phyloP scores from a whole-genome alignment of 1,284 basidiomycete species.

The Ustanciosporium gigantosporum region DNA sequence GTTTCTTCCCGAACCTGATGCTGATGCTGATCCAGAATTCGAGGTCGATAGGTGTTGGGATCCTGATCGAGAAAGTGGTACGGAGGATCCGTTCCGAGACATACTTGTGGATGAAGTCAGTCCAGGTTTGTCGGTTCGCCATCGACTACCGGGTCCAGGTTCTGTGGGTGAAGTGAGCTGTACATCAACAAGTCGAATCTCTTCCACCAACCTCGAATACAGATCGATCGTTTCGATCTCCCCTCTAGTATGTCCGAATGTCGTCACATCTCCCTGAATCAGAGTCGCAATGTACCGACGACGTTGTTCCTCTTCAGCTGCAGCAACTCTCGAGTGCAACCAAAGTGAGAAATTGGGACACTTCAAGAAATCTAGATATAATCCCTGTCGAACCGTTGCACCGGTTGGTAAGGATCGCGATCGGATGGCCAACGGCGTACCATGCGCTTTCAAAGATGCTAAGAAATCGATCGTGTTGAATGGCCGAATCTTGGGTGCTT shows the following conservation, averaged over 20 bases:
- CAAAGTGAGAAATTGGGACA: conserved; percentile 58
- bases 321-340: conserved; percentile 45
- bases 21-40: neutral
- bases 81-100: neutral
- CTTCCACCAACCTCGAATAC: conserved; percentile 43
- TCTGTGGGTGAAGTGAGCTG: conserved; percentile 27
- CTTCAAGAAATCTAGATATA: conserved; percentile 54
- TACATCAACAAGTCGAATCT: conserved; percentile 44
- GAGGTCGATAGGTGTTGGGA: no score
- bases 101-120: neutral
- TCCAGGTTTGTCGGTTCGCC: conserved; percentile 28
- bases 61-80: neutral
- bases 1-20: conserved; percentile 5
- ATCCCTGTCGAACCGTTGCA: conserved; percentile 33
- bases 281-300: conserved; percentile 43
- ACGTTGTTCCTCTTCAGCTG: conserved; percentile 53
- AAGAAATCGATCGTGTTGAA: conserved; percentile 82
- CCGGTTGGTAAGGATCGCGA: conserved; percentile 57
- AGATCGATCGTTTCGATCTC: conserved; percentile 55
- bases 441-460: conserved; percentile 76
- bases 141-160: conserved; percentile 44
- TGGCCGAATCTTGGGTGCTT: conserved; percentile 63
- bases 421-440: conserved; percentile 62
- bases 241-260: conserved; percentile 34
- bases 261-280: conserved; percentile 45